Base-by-base conservation (phyloP, 139 green algal species). In the Chlorella sp. region DNA sequence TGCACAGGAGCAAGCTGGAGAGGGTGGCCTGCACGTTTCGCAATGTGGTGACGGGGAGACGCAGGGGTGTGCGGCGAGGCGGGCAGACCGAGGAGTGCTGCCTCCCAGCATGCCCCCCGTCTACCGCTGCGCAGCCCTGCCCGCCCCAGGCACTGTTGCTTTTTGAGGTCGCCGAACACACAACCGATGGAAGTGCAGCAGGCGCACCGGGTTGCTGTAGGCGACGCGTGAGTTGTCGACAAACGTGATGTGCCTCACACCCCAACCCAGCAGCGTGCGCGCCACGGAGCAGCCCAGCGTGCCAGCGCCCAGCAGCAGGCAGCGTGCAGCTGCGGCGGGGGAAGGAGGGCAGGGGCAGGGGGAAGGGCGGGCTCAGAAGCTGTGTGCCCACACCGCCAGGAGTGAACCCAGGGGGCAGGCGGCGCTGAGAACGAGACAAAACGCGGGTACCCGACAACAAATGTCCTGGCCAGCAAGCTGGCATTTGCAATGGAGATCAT, bases 241-340 rank as follows among this genome's bases (percentile, higher is more conserved):
- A 28, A 99, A 93, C 4, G 97, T 99, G 87, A 99, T 95, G 75
- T 95, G 76, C 32, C 94, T 92, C 60, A 99, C 94, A 40, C 98
- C 98, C 97, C 97, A 99, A 1, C 96, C 98, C 81, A 99, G 88
- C 89, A 99, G 94, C 3, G 87, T 95, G 73, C 98, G 93, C 9
- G 98, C 96, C 53, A 99, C 97, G 9, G 96, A 94, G 92, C 98
- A 99, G 36, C 98, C 98, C 26, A 99, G 91, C 7, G 97, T 99
- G 90, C 97, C 97, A 34, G 96, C 94, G 11, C 96, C 98, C 24
- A 99, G 92, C 77, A 99, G 95, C 85, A 99, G 92, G 94, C 97
- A 99, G 21, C 89, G 91, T 4, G 90, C 92, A 19, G 37, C 57
- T 12, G 92, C 69, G 57, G n/a, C 48, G 9, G 9, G 48, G 42